Conservation (phyloP, 1,139 yeast genomes). For the Suhomyces choctaworum region DNA sequence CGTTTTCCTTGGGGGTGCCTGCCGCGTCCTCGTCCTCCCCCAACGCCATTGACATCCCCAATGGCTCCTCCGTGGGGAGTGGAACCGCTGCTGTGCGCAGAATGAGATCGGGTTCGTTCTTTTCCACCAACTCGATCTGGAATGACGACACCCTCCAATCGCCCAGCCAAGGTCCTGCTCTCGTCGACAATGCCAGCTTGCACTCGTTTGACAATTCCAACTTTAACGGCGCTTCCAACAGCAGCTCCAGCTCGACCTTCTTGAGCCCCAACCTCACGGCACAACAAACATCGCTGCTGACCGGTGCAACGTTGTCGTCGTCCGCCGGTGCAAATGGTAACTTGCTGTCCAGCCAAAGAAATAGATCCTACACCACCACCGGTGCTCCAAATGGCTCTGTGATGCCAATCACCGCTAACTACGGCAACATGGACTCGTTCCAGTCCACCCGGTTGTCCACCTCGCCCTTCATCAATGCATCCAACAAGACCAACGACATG, state of each 20-base stretch:
- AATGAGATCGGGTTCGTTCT: slow-evolving; percentile 47
- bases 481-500: slow-evolving; percentile 29
- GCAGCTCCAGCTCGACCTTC: slow-evolving; percentile 26
- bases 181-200: slow-evolving; percentile 18
- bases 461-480: slow-evolving; percentile 18
- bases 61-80: slow-evolving; percentile 7
- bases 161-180: slow-evolving; percentile 18
- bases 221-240: slow-evolving; percentile 9
- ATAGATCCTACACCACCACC: slow-evolving; percentile 53
- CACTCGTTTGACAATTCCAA: slow-evolving; percentile 19
- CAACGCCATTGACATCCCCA: slow-evolving; percentile 22
- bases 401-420: slow-evolving; percentile 15
- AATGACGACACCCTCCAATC: slow-evolving; percentile 38
- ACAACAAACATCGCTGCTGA: slow-evolving; percentile 19
- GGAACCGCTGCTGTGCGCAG: slow-evolving; percentile 21
- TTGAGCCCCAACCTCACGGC: slow-evolving; percentile 37
- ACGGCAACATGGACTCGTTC: slow-evolving; percentile 16
- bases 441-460: slow-evolving; percentile 16
- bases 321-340: slow-evolving; percentile 3
- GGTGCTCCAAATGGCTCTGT: slow-evolving; percentile 28
- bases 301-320: slow-evolving; percentile 4
- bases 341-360: slow-evolving; percentile 24
- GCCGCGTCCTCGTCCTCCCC: slow-evolving; percentile 18
- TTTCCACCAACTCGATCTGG: slow-evolving; percentile 49
- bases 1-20: slow-evolving; percentile 24